Percentiles rank a stretch among this genome's conserved stretches.
phyloP scores from a whole-genome alignment of 78 protist genomes.

The Pirum gemmata region DNA sequence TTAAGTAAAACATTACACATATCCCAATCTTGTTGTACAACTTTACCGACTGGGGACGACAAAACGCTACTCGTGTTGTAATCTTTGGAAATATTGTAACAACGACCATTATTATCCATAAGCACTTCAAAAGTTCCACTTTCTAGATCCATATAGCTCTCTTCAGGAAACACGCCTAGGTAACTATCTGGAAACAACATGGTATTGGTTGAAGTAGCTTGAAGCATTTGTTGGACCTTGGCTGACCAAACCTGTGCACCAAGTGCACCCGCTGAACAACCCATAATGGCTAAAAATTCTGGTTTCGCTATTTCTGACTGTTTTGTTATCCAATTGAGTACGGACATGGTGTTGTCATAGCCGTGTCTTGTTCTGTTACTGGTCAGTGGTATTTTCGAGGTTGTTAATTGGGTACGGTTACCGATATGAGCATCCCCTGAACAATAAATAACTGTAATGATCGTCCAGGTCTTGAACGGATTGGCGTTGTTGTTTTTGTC shows the following conservation, averaged over 20 bases:
- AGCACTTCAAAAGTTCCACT: no score
- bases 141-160: no score
- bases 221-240: not conserved
- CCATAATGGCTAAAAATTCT: slow-evolving; percentile 6
- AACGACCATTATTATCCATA: no score
- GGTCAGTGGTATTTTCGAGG: not conserved
- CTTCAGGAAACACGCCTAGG: not conserved
- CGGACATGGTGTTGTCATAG: not conserved
- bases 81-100: not conserved
- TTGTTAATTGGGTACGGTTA: not conserved
- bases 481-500: not conserved
- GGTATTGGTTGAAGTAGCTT: not conserved
- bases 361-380: not conserved
- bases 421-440: not conserved
- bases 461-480: not conserved
- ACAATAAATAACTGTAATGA: not conserved
- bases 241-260: not conserved
- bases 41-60: not conserved
- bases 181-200: not conserved
- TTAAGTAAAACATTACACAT: not conserved
- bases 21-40: not conserved
- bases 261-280: not conserved
- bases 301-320: not conserved
- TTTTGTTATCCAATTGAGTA: not conserved
- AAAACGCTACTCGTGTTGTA: not conserved